Evolutionary conservation across 805 yeast genomes (phyloP).

Genomic region (Starmerella bombi): DNA sequence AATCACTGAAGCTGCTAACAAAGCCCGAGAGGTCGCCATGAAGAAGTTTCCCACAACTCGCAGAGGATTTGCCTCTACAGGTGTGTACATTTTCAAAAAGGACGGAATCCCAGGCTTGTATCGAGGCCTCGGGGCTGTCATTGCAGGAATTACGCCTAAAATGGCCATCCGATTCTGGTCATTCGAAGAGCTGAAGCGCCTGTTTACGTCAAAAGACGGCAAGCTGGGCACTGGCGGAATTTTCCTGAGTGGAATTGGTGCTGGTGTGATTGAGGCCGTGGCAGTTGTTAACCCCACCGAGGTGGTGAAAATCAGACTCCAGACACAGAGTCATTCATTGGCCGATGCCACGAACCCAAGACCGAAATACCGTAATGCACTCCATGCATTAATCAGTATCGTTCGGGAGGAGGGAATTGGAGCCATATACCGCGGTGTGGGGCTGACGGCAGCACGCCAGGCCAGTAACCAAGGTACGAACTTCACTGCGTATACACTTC

Average conservation of each 20-base stretch:
- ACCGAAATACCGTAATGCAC: conserved; percentile 88
- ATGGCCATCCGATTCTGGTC: conserved; percentile 96
- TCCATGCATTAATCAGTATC: conserved; percentile 75
- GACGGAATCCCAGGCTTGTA: conserved; percentile 80
- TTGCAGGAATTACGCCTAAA: conserved; percentile 93
- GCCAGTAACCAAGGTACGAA: conserved; percentile 98
- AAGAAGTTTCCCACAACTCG: conserved; percentile 34
- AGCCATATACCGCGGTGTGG: conserved; percentile 86
- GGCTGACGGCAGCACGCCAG: conserved; percentile 92
- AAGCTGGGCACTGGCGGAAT: conserved; percentile 65
- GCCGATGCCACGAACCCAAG: conserved; percentile 57
- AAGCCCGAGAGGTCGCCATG: conserved; percentile 17
- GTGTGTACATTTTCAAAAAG: conserved; percentile 56
- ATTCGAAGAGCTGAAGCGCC: conserved; percentile 71
- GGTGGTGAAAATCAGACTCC: conserved; percentile 89
- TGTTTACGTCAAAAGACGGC: conserved; percentile 45
- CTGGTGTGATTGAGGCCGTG: conserved; percentile 94
- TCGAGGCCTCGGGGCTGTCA: conserved; percentile 94
- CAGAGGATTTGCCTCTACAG: conserved; percentile 79
- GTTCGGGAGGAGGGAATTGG: conserved; percentile 81
- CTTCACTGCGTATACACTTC: conserved; percentile 78
- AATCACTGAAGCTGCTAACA: conserved; percentile 8
- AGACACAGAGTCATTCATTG: conserved; percentile 86
- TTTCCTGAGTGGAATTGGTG: conserved; percentile 89
- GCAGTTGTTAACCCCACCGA: conserved; percentile 94